Base-by-base conservation (phyloP, 306 rosid genomes). In the Biancaea sappan region DNA sequence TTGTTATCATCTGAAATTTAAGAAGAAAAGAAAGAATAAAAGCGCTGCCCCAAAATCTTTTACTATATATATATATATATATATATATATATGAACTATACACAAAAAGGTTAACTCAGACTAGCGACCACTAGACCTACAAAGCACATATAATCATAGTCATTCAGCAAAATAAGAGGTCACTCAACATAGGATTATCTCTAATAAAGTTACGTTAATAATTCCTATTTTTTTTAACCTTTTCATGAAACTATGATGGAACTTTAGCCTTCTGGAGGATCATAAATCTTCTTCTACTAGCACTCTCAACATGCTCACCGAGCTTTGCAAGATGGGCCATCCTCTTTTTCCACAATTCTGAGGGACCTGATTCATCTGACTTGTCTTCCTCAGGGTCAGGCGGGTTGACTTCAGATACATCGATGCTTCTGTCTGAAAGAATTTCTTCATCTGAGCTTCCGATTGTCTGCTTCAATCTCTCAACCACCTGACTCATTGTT, bases 261-360 rank as follows among this genome's bases (percentile, higher is more conserved):
- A 72, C 90, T 65, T 69, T 72, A 53, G 83, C 90, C 63, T 86
- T 84, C 35, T 82, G 87, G 85, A 80, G 75, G 22, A 83, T 74
- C 88, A 85, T 81, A 60, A 85, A 81, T 71, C 90, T 83, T 79
- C 92, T 83, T 77, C 86, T 85, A 71, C 80, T 66, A 57, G 66
- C 80, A 70, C 85, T 59, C 81, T 81, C 85, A 66, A 79, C 88
- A 8, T 77, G 81, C 83, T 83, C 90, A 9, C 85, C 90, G 26
- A 88, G 84, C 66, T 86, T 88, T 37, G 78, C 83, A 76, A 88
- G 75, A 81, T 88, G 90, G 43, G 80, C 66, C 90, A 88, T 88
- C 66, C 88, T 69, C 62, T 80, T 79, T 60, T 76, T 81, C 85
- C 86, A 85, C 8, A 84, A 88, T 34, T 79, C 79, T 5, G 85